A percentile compares a stretch with the other conserved stretches of the same genome.
phyloP scores from a whole-genome alignment of 116 monocot species.

The Cymodocea nodosa region DNA sequence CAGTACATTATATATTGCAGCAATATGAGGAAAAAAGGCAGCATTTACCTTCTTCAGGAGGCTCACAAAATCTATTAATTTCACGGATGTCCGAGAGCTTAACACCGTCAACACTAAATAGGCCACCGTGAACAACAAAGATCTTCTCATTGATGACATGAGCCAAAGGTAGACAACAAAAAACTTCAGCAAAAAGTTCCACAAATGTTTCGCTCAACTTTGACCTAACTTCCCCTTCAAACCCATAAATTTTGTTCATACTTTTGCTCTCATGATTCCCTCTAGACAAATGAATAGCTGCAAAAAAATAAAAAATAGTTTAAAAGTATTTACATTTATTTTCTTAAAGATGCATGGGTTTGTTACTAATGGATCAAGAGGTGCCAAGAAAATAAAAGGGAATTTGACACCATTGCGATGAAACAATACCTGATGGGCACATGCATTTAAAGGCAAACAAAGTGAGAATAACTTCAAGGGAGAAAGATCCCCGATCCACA shows the following conservation, averaged over 20 bases:
- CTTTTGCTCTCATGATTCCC: slow-evolving; percentile 96
- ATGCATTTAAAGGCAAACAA: slow-evolving; percentile 97
- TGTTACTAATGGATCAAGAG: background rate
- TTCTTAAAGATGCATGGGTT: background rate
- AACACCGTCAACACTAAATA: slow-evolving; percentile 98
- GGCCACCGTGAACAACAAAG: slow-evolving; percentile 93
- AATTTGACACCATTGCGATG: no score
- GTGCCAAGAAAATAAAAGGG: background rate
- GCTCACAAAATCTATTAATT: slow-evolving; percentile 96
- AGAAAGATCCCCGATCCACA: slow-evolving; percentile 96
- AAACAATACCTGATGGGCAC: slow-evolving; percentile 63
- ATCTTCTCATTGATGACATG: slow-evolving; percentile 93
- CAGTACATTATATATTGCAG: no score
- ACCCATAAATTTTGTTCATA: slow-evolving; percentile 99
- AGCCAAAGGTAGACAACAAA: slow-evolving; percentile 90
- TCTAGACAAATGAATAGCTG: slow-evolving; percentile 80
- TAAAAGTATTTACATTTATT: background rate
- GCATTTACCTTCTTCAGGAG: slow-evolving; percentile 89
- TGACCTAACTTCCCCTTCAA: slow-evolving; percentile 94
- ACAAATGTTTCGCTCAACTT: slow-evolving; percentile 88
- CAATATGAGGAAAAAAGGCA: background rate
- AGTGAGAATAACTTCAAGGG: slow-evolving; percentile 95
- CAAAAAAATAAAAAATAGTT: background rate
- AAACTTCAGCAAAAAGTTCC: slow-evolving; percentile 97
- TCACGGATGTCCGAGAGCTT: slow-evolving; percentile 87